Base-by-base conservation (phyloP, 805 yeast species). In the Yamadazyma sp. region DNA sequence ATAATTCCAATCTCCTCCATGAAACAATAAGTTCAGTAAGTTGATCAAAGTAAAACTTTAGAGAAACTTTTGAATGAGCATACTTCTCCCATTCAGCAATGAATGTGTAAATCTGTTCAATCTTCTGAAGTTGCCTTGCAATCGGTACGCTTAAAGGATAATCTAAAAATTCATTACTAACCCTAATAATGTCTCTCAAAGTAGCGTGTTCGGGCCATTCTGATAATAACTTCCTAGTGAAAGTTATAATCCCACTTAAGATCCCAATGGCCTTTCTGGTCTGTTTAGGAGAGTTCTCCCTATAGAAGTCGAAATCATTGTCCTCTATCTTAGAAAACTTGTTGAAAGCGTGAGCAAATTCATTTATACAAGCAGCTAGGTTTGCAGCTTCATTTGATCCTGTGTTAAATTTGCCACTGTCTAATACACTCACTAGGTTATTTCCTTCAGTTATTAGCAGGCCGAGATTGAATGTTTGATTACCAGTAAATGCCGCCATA, bases 181-280 rank as follows among this genome's bases (percentile, higher is more conserved):
- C 77, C 40, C 81, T 64, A 24, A 65, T 55, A 30, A 91, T 69
- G 14, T 82, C 86, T 38, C 73, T 80, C 33, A 93, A 61, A 0
- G 95, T 87, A 0, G 93, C 93, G 65, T 94, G 96, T 49, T 94
- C 98, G 0, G 98, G 97, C 96, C 96, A 93, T 50, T 80, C 77
- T 17, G 58, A 59, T 9, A 82, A 55, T 9, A 86, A 56, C 4
- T 59, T 61, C 6, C 55, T 44, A 3, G 78, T 76, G 11, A 49
- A 45, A 5, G 38, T 40, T 26, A 53, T 42, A 7, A 66, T 39
- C 0, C 47, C 42, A 1, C 75, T 54, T 3, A 65, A 58, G 1
- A 82, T 50, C 1, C 48, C 51, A 28, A 80, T 74, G 2, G 95
- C 86, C 24, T 55, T 62, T 36, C 70, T 73, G 2, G 83, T 73